Percentiles rank a stretch among this genome's conserved stretches.
Evolutionary conservation across 257 asterid species (phyloP).

Genomic region (Penstemon davidsonii): DNA sequence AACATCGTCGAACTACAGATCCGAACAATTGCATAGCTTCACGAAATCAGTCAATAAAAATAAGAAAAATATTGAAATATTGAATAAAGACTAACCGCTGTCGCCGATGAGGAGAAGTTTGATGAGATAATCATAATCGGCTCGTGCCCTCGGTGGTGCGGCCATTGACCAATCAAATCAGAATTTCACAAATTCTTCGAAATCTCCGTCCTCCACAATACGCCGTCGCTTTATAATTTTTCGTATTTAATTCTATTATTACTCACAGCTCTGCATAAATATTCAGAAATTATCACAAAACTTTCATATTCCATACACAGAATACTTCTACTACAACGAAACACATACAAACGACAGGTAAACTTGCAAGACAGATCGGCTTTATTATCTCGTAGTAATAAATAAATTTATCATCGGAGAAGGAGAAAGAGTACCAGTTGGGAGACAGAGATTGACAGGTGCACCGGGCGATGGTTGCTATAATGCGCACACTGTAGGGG

Average conservation of each 20-base stretch:
- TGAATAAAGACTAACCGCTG: conserved; percentile 40
- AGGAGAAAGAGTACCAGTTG: conserved; percentile 26
- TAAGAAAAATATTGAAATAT: not conserved
- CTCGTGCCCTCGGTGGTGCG: conserved; percentile 70
- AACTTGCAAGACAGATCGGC: conserved; percentile 35
- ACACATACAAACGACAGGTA: conserved; percentile 2
- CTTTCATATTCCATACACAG: not conserved
- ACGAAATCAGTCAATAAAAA: not conserved
- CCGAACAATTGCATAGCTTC: conserved; percentile 20
- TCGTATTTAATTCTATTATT: conserved; percentile 6
- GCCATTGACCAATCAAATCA: conserved; percentile 48
- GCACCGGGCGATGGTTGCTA: conserved; percentile 37
- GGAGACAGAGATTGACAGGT: conserved; percentile 34
- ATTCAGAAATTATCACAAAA: conserved; percentile 22
- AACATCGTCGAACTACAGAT: conserved; percentile 8
- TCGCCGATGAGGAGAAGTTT: conserved; percentile 72
- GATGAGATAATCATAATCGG: conserved; percentile 66
- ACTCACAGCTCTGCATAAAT: conserved; percentile 34
- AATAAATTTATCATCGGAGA: conserved; percentile 17
- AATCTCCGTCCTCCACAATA: conserved; percentile 25
- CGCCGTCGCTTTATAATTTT: conserved; percentile 12
- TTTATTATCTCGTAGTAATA: conserved; percentile 6
- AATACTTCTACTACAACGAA: not conserved
- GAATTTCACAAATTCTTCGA: conserved; percentile 19
- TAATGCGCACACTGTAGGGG: conserved; percentile 26